Base-by-base conservation (phyloP, 75 land plant genomes). In the Larix kaempferi region DNA sequence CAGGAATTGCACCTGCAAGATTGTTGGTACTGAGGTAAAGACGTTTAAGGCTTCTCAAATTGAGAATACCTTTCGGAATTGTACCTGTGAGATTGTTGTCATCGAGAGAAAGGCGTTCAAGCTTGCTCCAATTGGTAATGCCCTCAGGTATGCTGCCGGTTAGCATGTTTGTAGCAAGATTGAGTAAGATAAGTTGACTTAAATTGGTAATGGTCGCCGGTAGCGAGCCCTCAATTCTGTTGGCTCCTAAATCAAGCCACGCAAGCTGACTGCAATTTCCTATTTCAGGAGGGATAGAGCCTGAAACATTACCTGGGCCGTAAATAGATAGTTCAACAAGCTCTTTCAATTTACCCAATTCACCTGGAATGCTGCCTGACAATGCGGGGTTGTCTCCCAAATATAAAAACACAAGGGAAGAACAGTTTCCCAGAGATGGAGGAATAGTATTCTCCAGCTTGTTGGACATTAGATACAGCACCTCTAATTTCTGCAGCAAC, bases 1-100 rank as follows among this genome's bases (percentile, higher is more conserved):
- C 17, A 57, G 88, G 85, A 25, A 88, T 69, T 16, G 29, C 23
- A 21, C 82, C 89, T 22, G 89, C 75, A 1, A 87, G 59, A 1
- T 52, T 57, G 58, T 84, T 89, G 13, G 2, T 7, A 27, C 26
- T 52, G 3, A 81, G 23, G 8, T n/a, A 0, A 22, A 59, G 17
- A 22, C 2, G 25, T 5, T 5, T 22, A 3, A 59, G 23, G 4
- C 1, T 7, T 1, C 0, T 59, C 14, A n/a, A 7, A 0, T 59
- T 21, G 21, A 6, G 23, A n/a, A 59, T 22, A n/a, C 33, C 33
- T 29, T 29, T 1, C 0, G 33, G 33, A 29, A 29, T 29, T 29
- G 33, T 29, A 29, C 33, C 33, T 29, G 33, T 29, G 33, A 29
- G 33, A 29, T 29, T 29, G 33, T 29, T 29, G 1, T 0, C 1